Evolutionary conservation across 2,329 filamentous ascomycete species (phyloP), one percentile per base, ranked within the genome.

Genomic region (Nannizziopsis arthrosporioides): DNA sequence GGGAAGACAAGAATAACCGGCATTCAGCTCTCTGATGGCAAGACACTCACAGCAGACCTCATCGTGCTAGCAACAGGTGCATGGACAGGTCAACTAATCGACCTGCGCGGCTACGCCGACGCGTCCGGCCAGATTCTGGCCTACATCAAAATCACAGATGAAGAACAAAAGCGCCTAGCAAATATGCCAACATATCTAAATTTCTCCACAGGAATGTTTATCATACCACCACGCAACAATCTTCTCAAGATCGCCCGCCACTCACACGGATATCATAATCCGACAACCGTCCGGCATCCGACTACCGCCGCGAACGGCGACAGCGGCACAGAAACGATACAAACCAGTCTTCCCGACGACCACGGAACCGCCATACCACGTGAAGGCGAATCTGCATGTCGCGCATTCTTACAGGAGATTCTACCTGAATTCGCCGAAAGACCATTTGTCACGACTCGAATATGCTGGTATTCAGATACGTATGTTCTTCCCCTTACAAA

Each of bases 31-130:
- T 57, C 59, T 1, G 67, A 76, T 52, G 73, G 72, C 1, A 63
- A 63, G 5, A 67, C 61, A 8, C 54, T 86, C 5, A 68, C 66
- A 3, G 85, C 84, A 1, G 84, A 86, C 50, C 72, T 94, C 6
- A 81, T 85, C 31, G 72, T 95, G 48, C 73, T 94, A 2, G 88
- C 90, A 0, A 81, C 88, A 0, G 90, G 90, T 12, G 88, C 90
- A 3, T 96, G 90, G 89, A 86, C 85, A 1, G 77, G 81, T 2
- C 74, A 77, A 1, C 73, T 95, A 17, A 68, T 95, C 48, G 84
- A 94, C 63, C 71, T 95, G 0, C 73, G 81, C 41, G 85, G 86
- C 19, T 77, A 84, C 39, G 81, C 81, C 35, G 77, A 83, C 54
- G 84, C 89, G 2, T 94, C 87, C 0, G 90, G 86, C 11, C 90